These are phyloP conservation scores for Eucalyptus rudis DNA, from an alignment of 345 rosid species.

Conservation along the genomic window DNA sequence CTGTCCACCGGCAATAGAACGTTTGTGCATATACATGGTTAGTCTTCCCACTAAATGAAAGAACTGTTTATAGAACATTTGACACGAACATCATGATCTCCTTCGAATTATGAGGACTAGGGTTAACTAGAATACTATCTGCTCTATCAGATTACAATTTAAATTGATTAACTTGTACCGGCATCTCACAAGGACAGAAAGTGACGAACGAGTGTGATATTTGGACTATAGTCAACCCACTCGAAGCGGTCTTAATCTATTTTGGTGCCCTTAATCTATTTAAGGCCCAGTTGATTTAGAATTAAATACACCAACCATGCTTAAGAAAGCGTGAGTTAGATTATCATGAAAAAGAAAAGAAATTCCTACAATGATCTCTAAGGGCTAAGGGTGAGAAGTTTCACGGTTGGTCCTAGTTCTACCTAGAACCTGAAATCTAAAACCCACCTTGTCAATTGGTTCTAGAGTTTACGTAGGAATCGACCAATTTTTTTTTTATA, in stretches of 20 bases:
- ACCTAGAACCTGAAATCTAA: rapidly evolving
- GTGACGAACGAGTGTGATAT: background rate
- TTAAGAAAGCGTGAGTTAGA: background rate
- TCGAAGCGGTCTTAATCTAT: background rate
- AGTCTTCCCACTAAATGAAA: no score
- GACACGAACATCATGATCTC: background rate
- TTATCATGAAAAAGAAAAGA: background rate
- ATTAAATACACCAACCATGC: background rate
- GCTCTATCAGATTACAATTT: background rate
- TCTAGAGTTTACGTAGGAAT: no score
- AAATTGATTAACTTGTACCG: no score
- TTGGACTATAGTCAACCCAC: background rate
- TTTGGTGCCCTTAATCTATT: background rate
- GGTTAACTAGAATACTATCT: background rate
- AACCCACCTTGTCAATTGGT: no score
- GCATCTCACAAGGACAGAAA: background rate
- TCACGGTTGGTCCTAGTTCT: no score
- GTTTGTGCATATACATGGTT: background rate
- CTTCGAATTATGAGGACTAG: background rate
- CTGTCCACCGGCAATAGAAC: background rate
- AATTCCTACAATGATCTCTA: background rate
- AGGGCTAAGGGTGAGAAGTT: background rate
- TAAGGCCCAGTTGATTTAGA: background rate
- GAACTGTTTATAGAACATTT: background rate
- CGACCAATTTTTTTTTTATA: no score